Evolutionary conservation across 2,329 filamentous ascomycete species (phyloP), one percentile per base, ranked within the genome.

Genomic region (Zymoseptoria pseudotritici): DNA sequence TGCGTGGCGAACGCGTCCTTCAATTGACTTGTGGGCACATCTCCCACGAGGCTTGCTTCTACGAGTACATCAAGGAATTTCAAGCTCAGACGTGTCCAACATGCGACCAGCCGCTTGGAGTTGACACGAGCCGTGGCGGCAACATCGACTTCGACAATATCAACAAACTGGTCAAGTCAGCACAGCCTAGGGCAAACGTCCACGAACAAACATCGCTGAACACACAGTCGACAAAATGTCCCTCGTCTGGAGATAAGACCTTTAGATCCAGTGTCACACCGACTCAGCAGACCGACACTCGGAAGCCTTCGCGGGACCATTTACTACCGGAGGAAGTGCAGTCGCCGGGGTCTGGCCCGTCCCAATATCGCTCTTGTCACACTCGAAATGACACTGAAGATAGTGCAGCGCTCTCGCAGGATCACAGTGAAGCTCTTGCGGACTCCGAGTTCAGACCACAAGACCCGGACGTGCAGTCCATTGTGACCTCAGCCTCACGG

Each of bases 1-100:
- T 99, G 53, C 89, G 90, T 55, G 94, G 94, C 61, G 94, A 99
- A 78, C 86, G 91, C 66, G 91, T 99, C 63, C 80, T 99, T 57
- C 94, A 97, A 73, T 94, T 99, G 70, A 95, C 92, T 5, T 99
- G 94, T 76, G 85, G 87, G n/a, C 94, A 99, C 76, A 93, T 99
- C 61, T 91, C 93, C 10, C 94, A 99, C 73, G 94, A 97, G 75
- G 94, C 93, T 42, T 99, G 94, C 77, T 97, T 99, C 73, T 97
- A 97, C 77, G 94, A 99, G 76, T 97, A 95, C 73, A 96, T 99
- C 69, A 89, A 90, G 70, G 93, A 97, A 71, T 89, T 93, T 61
- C 92, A 97, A 67, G 90, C 90, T 57, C 91, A 97, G 70, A 92
- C 91, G 71, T 99, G 94, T 76, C 94, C 94, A 26, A 89, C 90